Evolutionary conservation across 495 filamentous ascomycete species (phyloP).

Genomic region (Sphaerosporella brunnea): DNA sequence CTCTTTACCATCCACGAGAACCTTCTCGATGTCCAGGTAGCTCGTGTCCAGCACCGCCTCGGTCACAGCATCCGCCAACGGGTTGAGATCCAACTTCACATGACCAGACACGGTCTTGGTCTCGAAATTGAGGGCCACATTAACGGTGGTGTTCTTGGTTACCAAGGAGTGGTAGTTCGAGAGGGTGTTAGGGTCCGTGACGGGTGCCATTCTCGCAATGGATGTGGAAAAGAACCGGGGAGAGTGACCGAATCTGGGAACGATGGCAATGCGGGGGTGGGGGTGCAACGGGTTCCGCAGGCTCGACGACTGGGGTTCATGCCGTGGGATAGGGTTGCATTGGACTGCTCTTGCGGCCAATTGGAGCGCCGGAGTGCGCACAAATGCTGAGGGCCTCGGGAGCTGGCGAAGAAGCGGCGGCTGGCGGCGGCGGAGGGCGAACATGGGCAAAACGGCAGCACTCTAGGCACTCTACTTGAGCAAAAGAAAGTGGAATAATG

Average conservation of each 20-base stretch:
- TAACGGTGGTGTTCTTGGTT: slow-evolving; percentile 61
- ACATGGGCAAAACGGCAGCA: too few relatives aligned
- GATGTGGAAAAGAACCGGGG: slow-evolving; percentile 2
- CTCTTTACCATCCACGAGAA: slow-evolving; percentile 43
- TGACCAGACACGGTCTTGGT: slow-evolving; percentile 54
- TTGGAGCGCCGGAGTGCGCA: too few relatives aligned
- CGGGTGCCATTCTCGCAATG: slow-evolving; percentile 10
- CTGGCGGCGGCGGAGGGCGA: neutral
- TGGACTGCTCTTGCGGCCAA: too few relatives aligned
- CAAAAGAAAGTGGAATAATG: too few relatives aligned
- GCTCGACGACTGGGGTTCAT: neutral
- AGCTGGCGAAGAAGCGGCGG: neutral
- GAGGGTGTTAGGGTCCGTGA: slow-evolving; percentile 65
- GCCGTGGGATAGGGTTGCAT: neutral
- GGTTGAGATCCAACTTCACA: slow-evolving; percentile 55
- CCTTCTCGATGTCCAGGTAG: slow-evolving; percentile 47
- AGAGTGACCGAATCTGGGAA: neutral
- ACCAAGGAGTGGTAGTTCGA: slow-evolving; percentile 76
- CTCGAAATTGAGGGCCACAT: slow-evolving; percentile 66
- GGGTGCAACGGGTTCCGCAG: neutral
- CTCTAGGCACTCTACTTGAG: too few relatives aligned
- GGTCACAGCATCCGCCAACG: slow-evolving; percentile 43
- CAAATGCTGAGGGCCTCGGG: neutral
- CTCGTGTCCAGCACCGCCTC: slow-evolving; percentile 81
- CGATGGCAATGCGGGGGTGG: too few relatives aligned